phyloP scores from a whole-genome alignment of 2,329 filamentous ascomycete genomes.

The Remersonia thermophila region DNA sequence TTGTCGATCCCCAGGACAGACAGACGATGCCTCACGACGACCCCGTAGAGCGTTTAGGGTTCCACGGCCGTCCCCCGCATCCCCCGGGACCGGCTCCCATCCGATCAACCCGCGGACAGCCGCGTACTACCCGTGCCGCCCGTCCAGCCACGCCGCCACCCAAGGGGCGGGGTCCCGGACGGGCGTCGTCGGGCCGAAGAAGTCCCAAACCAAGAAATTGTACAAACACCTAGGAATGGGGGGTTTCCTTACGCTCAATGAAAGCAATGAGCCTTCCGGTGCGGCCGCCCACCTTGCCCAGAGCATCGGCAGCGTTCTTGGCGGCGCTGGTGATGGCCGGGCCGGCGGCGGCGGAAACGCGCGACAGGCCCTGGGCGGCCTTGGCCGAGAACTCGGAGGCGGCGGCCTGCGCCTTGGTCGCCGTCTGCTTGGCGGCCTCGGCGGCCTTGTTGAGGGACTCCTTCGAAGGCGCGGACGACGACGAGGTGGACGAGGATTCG shows the following conservation, averaged over 20 bases:
- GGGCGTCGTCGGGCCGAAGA: neutral
- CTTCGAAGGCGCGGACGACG: no score
- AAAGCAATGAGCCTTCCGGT: constrained; percentile 68
- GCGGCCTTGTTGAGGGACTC: constrained; percentile 27
- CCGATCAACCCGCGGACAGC: neutral
- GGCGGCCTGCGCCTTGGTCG: constrained; percentile 29
- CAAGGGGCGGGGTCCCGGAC: no score
- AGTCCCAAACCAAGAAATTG: no score
- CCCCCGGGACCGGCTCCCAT: no score
- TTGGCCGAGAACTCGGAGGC: constrained; percentile 43
- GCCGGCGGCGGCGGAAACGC: constrained; percentile 68
- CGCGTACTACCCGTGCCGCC: no score
- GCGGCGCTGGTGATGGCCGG: constrained; percentile 64
- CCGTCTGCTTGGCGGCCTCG: constrained; percentile 28
- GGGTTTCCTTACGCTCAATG: constrained; percentile 61
- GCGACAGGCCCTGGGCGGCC: constrained; percentile 71
- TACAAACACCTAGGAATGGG: neutral
- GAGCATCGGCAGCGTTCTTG: constrained; percentile 49
- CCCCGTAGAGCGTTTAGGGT: no score
- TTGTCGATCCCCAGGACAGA: constrained; percentile 6
- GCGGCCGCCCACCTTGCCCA: constrained; percentile 70
- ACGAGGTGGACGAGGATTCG: constrained; percentile 48
- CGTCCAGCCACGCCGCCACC: neutral
- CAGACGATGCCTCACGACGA: no score
- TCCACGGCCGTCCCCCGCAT: no score